Conservation (phyloP, 1,139 yeast genomes). For the Candida tetrigidarum region DNA sequence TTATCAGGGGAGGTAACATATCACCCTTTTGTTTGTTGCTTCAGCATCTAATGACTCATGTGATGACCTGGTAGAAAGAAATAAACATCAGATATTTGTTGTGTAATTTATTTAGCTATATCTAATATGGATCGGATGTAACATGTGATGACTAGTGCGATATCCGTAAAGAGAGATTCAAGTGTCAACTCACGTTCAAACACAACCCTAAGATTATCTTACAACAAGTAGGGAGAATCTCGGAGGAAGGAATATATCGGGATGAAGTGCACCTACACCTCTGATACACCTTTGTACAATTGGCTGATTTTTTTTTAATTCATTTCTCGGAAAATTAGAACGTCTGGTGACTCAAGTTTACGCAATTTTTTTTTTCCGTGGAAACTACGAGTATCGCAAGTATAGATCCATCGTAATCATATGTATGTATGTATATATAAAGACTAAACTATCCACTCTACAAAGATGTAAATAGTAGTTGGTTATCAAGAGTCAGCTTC, state of each 20-base stretch:
- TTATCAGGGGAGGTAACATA: too few relatives aligned
- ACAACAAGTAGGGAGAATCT: neutral
- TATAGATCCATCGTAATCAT: conserved; percentile 4
- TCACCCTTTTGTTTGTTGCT: too few relatives aligned
- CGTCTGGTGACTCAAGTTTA: conserved; percentile 6
- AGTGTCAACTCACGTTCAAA: too few relatives aligned
- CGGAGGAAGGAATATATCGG: conserved; percentile 5
- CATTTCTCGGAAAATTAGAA: conserved; percentile 3
- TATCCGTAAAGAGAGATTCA: conserved; percentile 1
- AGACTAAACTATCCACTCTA: neutral
- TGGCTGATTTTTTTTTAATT: neutral
- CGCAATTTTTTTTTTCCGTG: conserved; percentile 3
- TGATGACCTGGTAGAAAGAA: too few relatives aligned
- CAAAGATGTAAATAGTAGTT: neutral
- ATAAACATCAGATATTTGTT: too few relatives aligned
- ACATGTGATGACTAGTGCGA: too few relatives aligned
- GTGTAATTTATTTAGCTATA: too few relatives aligned
- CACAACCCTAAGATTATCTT: too few relatives aligned
- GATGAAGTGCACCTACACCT: neutral
- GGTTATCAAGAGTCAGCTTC: too few relatives aligned
- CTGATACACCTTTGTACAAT: neutral
- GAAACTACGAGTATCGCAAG: neutral
- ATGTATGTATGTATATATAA: conserved; percentile 1
- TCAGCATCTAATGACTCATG: too few relatives aligned
- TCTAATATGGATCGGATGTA: too few relatives aligned